Conservation (phyloP, 2,329 filamentous ascomycete species). For the Colletotrichum navitas region DNA sequence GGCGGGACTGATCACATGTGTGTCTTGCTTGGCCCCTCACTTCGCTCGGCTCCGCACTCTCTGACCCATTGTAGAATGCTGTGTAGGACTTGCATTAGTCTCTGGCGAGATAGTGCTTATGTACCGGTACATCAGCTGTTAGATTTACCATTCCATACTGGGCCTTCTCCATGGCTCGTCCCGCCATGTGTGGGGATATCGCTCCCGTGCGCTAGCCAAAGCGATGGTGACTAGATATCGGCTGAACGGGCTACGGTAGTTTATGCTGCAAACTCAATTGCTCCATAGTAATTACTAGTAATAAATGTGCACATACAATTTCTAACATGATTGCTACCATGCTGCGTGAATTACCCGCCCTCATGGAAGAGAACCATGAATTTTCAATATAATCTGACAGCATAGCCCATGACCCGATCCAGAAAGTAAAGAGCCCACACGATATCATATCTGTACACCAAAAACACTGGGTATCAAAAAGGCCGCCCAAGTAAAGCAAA, state of each 20-base stretch:
- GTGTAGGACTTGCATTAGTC: slow-evolving; percentile 26
- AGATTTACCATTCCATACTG: neutral
- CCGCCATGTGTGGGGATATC: slow-evolving; percentile 23
- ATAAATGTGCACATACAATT: neutral
- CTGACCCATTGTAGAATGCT: slow-evolving; percentile 17
- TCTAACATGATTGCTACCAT: neutral
- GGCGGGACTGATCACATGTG: slow-evolving; percentile 27
- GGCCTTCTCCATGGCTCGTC: slow-evolving; percentile 24
- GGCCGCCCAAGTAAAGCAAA: slow-evolving; percentile 20
- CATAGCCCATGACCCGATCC: neutral
- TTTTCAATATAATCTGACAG: neutral
- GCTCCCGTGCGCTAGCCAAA: slow-evolving; percentile 27
- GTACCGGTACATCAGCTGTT: slow-evolving; percentile 32
- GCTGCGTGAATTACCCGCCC: neutral
- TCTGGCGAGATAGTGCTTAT: slow-evolving; percentile 23
- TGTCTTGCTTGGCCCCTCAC: neutral
- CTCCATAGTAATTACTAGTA: neutral
- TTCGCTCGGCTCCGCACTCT: slow-evolving; percentile 12
- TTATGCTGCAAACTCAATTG: slow-evolving; percentile 3
- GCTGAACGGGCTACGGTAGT: slow-evolving; percentile 9
- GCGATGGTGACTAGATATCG: neutral
- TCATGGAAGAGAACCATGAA: neutral
- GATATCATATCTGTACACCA: slow-evolving; percentile 1
- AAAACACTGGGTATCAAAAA: slow-evolving; percentile 29
- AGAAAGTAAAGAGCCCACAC: neutral